Conservation (phyloP, 73 alveolate genomes). For the Tetrahymena thermophila region DNA sequence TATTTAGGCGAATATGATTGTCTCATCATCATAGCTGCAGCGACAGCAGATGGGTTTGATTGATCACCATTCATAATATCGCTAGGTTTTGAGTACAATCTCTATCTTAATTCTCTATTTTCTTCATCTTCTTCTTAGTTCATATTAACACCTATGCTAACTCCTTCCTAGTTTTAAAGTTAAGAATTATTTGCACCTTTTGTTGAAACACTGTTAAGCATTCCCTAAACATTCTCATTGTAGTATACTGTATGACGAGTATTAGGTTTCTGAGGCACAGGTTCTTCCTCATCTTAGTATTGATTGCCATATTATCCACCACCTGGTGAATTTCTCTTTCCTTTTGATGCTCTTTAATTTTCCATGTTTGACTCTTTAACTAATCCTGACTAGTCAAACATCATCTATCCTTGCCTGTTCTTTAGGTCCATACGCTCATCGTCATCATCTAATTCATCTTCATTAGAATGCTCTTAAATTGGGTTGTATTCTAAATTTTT, state of each 20-base stretch:
- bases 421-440: neutral
- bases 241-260: neutral
- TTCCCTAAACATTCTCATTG: neutral
- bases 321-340: neutral
- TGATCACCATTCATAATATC: neutral
- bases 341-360: neutral
- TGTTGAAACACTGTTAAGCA: neutral
- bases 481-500: neutral
- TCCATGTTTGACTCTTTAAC: neutral
- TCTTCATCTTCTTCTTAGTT: neutral
- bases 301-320: neutral
- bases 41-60: neutral
- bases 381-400: neutral
- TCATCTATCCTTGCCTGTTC: neutral
- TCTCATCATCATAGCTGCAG: neutral
- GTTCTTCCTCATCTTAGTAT: neutral
- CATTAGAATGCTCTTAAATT: neutral
- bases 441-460: neutral
- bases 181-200: neutral
- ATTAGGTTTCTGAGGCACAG: neutral
- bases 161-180: neutral
- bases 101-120: neutral
- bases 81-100: neutral
- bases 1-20: neutral
- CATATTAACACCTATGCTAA: neutral